Evolutionary conservation across 1,284 basidiomycete species (phyloP), one percentile per base, ranked within the genome.

Genomic region (Austropuccinia psidii): DNA sequence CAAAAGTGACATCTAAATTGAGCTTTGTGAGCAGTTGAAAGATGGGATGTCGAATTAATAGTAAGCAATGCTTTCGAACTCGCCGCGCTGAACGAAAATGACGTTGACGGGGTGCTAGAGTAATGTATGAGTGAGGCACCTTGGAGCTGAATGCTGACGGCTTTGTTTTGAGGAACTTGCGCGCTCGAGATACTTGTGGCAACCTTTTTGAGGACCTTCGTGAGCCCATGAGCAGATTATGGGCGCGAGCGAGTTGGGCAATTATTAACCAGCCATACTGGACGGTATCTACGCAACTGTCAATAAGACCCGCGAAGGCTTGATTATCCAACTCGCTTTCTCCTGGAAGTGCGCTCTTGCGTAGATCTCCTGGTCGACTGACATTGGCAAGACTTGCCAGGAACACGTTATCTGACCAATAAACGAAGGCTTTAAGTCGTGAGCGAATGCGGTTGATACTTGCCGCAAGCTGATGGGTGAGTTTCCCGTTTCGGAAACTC

Each of bases 391-490:
- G 19, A 39, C 58, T 61, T 9, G 58, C 58, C 15, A 61, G 21
- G 27, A 61, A 41, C n/a, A 61, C 35, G 24, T 61, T 61, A 21
- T 61, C 58, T 45, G 58, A n/a, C 58, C 58, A 61, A 45, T 61
- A 61, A 27, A 61, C 58, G 39, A 61, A 61, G 11, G 58, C 41
- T 19, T 45, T 41, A 45, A 61, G 58, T 41, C 45, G n/a, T n/a
- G 58, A 61, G 35, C 39, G 19, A 17, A 61, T 27, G n/a, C 33
- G 58, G 17, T 17, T 61, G 6, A 61, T 19, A 45, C 45, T 61
- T 45, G 39, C 45, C 31, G 39, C 41, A 24, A 61, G 39, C 19
- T 43, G 33, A 61, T 29, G 58, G 15, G 39, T 61, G 27, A 61
- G 58, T 4, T 21, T 43, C 31, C 24, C 39, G 33, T 27, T 39